Evolutionary conservation across 2,329 filamentous ascomycete species (phyloP).

Genomic region (Plectosphaerella sp.): DNA sequence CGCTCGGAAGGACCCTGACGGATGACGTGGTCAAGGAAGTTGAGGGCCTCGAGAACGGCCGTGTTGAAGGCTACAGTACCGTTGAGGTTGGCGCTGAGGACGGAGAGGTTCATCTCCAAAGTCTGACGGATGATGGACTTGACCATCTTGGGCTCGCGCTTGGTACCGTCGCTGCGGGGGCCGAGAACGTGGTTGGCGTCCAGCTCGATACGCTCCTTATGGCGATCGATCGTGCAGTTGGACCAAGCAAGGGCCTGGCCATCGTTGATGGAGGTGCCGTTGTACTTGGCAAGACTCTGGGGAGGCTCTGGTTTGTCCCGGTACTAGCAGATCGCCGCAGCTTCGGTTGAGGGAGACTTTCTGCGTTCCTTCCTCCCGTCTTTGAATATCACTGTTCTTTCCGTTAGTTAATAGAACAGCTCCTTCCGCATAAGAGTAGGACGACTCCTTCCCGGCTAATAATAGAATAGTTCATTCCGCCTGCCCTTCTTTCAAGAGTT

Average conservation of each 20-base stretch:
- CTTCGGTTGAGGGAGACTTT: no score
- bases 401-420: no score
- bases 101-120: constrained; percentile 62
- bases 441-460: no score
- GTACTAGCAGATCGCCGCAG: no score
- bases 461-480: no score
- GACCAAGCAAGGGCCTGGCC: constrained; percentile 80
- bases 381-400: no score
- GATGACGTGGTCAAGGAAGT: constrained; percentile 85
- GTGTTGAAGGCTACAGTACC: constrained; percentile 58
- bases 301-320: constrained; percentile 63
- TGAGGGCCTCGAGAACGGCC: constrained; percentile 73
- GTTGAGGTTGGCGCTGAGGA: constrained; percentile 62
- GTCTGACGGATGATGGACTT: constrained; percentile 59
- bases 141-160: constrained; percentile 14
- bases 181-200: constrained; percentile 68
- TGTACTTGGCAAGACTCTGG: constrained; percentile 42
- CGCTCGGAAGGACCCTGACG: constrained; percentile 70
- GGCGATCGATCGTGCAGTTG: constrained; percentile 32
- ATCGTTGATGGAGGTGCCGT: constrained; percentile 66
- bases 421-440: no score
- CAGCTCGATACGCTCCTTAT: constrained; percentile 54
- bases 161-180: constrained; percentile 17
- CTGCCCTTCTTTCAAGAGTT: no score
- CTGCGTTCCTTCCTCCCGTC: no score